Conservation (phyloP, 352 stramenopile genomes). For the Phytophthora sansomeana region DNA sequence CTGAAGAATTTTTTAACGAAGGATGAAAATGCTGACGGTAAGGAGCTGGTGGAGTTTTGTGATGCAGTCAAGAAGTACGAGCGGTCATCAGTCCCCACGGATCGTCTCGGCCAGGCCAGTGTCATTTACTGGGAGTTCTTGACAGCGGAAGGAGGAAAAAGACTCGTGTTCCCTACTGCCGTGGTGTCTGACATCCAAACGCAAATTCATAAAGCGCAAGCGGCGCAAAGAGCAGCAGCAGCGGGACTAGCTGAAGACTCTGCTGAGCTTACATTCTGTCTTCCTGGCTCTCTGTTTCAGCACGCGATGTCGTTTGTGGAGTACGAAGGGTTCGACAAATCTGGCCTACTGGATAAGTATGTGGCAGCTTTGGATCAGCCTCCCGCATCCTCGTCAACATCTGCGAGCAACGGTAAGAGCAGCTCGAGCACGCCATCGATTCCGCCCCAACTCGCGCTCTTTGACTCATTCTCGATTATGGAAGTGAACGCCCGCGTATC, state of each 20-base stretch:
- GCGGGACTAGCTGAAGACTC: conserved; percentile 10
- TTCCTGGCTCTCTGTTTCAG: conserved; percentile 75
- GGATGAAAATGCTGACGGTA: conserved; percentile 58
- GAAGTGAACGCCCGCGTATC: conserved; percentile 86
- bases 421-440: conserved; percentile 45
- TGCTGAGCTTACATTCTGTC: conserved; percentile 29
- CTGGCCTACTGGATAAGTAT: conserved; percentile 81
- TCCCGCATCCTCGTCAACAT: conserved; percentile 23
- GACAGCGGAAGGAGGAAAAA: conserved; percentile 61
- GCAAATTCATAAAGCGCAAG: conserved; percentile 73
- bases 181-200: conserved; percentile 64
- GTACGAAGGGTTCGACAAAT: conserved; percentile 71
- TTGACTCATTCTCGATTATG: conserved; percentile 90
- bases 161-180: conserved; percentile 65
- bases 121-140: conserved; percentile 90
- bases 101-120: conserved; percentile 77
- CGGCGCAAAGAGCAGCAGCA: conserved; percentile 34
- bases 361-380: conserved; percentile 71
- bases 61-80: conserved; percentile 89
- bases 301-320: conserved; percentile 75
- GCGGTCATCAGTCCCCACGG: conserved; percentile 65
- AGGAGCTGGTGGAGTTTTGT: conserved; percentile 83
- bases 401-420: conserved; percentile 37
- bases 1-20: conserved; percentile 81
- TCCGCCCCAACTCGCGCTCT: conserved; percentile 79